Evolutionary conservation across 2,329 filamentous ascomycete genomes (phyloP).

Genomic region (Coniella lustricola): DNA sequence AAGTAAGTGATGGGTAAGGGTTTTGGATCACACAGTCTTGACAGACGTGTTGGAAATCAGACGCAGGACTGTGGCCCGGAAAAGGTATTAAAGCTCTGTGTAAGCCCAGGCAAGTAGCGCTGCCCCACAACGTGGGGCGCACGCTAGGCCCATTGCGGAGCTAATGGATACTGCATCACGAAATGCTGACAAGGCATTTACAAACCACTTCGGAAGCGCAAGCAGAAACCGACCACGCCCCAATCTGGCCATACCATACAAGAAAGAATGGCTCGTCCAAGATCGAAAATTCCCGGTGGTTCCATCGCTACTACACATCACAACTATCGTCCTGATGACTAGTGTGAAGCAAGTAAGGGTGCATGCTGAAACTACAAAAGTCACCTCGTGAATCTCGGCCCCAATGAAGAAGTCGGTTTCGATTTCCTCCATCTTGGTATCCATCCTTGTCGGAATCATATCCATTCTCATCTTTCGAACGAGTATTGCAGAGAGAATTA

Average conservation of each 20-base stretch:
- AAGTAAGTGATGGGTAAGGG: too few relatives aligned
- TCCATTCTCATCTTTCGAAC: constrained; percentile 29
- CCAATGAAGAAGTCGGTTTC: constrained; percentile 27
- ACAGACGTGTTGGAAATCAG: too few relatives aligned
- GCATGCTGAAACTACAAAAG: not conserved
- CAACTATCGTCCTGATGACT: not conserved
- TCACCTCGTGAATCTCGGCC: not conserved
- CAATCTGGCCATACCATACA: too few relatives aligned
- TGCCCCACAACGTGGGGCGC: not conserved
- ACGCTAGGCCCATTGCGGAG: not conserved
- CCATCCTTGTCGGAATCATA: constrained; percentile 31
- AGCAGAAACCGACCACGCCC: not conserved
- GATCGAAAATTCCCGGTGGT: not conserved
- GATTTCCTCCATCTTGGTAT: constrained; percentile 28
- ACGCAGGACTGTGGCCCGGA: not conserved
- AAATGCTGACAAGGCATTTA: constrained; percentile 2
- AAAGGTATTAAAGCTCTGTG: too few relatives aligned
- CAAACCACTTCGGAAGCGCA: constrained; percentile 1
- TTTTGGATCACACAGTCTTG: too few relatives aligned
- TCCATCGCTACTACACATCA: not conserved
- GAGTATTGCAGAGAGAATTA: constrained; percentile 21
- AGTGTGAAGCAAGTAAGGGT: not conserved
- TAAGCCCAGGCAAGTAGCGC: too few relatives aligned
- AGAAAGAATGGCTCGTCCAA: not conserved
- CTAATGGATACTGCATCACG: not conserved